Conservation (phyloP, 2,329 filamentous ascomycete species). For the Pseudocercospora fuligena region DNA sequence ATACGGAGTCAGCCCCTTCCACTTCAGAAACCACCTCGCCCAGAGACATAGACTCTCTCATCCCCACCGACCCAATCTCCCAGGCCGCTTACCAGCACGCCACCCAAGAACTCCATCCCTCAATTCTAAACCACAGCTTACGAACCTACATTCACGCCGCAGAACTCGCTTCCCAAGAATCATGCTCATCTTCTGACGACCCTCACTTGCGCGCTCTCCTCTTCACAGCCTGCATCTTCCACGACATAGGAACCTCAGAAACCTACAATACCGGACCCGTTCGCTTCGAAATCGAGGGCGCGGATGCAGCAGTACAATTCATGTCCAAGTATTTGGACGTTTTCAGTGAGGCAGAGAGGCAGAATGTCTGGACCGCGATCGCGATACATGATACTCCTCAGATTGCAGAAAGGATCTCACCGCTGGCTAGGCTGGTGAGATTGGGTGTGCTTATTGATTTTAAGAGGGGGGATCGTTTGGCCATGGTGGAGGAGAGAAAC, state of each 20-base stretch:
- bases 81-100: constrained; percentile 26
- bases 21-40: background rate
- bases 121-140: constrained; percentile 32
- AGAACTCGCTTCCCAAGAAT: constrained; percentile 19
- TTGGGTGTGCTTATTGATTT: constrained; percentile 49
- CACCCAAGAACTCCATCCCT: constrained; percentile 21
- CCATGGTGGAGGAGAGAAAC: constrained; percentile 27
- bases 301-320: constrained; percentile 46
- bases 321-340: constrained; percentile 27
- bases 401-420: constrained; percentile 51
- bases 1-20: background rate
- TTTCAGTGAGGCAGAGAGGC: constrained; percentile 37
- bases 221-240: constrained; percentile 42
- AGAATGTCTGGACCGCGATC: constrained; percentile 53
- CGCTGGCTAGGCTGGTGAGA: constrained; percentile 46
- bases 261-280: constrained; percentile 40
- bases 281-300: constrained; percentile 54
- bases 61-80: constrained; percentile 27
- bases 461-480: constrained; percentile 15
- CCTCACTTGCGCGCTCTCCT: constrained; percentile 22
- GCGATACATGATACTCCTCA: constrained; percentile 51
- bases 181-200: background rate
- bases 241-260: constrained; percentile 42
- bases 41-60: background rate
- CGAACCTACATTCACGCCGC: constrained; percentile 31